Percentiles rank a stretch among this genome's conserved stretches.
These are phyloP conservation scores for Jamesozyma piceae DNA, from an alignment of 805 yeast genomes.

Conservation along the genomic window DNA sequence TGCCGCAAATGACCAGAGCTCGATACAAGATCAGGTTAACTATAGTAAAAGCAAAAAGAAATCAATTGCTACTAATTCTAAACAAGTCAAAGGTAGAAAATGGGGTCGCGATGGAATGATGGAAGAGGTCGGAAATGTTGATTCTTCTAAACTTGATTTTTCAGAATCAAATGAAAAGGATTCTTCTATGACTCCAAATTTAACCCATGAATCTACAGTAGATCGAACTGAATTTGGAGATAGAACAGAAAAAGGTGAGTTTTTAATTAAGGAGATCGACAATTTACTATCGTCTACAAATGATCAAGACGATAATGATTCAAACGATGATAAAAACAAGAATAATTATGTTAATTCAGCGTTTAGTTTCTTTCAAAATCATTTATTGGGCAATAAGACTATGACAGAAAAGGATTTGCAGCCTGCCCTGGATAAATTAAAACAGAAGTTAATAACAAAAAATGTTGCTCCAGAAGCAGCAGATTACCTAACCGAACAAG, in stretches of 20 bases:
- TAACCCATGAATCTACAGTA: constrained; percentile 13
- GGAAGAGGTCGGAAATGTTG: constrained; percentile 35
- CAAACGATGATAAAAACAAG: constrained; percentile 27
- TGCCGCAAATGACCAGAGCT: constrained; percentile 2
- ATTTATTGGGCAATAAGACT: constrained; percentile 60
- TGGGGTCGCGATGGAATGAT: constrained; percentile 60
- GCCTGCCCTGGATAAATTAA: constrained; percentile 54
- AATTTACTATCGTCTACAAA: constrained; percentile 20
- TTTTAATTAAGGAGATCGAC: constrained; percentile 54
- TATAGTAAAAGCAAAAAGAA: constrained; percentile 9
- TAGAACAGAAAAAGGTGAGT: constrained; percentile 44
- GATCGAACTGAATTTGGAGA: constrained; percentile 34
- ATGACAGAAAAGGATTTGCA: constrained; percentile 55
- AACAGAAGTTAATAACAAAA: constrained; percentile 70
- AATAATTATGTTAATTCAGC: constrained; percentile 24
- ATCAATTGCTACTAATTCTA: not conserved
- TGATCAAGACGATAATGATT: constrained; percentile 31
- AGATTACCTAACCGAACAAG: constrained; percentile 54
- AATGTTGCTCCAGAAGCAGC: constrained; percentile 92
- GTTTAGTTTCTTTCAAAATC: constrained; percentile 47
- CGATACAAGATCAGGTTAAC: constrained; percentile 6
- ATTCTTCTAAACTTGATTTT: constrained; percentile 42
- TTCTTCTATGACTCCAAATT: constrained; percentile 8
- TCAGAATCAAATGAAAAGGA: constrained; percentile 29
- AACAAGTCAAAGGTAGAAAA: constrained; percentile 37